Conservation (phyloP, 192 early-diverging fungal genomes). For the Coemansia sp. region DNA sequence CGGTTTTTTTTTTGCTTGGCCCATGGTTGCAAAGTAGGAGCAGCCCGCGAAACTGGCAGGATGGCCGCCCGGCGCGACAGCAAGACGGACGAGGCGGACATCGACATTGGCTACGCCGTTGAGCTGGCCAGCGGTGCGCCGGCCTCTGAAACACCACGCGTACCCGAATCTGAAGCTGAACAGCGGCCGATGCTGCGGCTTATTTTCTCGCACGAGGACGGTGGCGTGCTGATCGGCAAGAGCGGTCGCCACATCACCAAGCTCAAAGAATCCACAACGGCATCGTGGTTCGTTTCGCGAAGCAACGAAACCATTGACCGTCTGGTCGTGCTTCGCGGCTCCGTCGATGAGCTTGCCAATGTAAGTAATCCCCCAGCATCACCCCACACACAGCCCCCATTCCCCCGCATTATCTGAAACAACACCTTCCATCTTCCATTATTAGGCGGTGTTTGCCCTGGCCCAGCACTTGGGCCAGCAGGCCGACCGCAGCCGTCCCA, state of each 20-base stretch:
- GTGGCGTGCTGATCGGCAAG: conserved; percentile 48
- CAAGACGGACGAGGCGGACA: not conserved
- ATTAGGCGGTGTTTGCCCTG: conserved; percentile 32
- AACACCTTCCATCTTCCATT: no score
- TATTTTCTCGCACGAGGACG: conserved; percentile 34
- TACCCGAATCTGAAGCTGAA: not conserved
- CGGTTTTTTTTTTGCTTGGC: not conserved
- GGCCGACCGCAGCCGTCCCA: not conserved
- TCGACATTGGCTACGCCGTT: not conserved
- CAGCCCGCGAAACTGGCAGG: not conserved
- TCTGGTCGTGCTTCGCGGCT: conserved; percentile 29
- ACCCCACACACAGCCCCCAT: not conserved
- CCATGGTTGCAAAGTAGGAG: not conserved
- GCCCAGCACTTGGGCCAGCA: conserved; percentile 33
- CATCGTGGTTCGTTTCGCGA: conserved; percentile 30
- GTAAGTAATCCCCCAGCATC: conserved; percentile 17
- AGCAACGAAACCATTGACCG: conserved; percentile 29
- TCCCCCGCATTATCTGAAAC: not conserved
- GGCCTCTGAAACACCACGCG: not conserved
- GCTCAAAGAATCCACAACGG: conserved; percentile 34
- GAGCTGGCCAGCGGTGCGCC: not conserved
- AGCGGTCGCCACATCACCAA: conserved; percentile 41
- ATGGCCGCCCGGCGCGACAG: conserved; percentile 3
- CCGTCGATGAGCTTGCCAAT: conserved; percentile 12
- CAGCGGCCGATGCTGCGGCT: conserved; percentile 12